phyloP scores from a whole-genome alignment of 768 basidiomycete species.

The Lactarius trivialis region DNA sequence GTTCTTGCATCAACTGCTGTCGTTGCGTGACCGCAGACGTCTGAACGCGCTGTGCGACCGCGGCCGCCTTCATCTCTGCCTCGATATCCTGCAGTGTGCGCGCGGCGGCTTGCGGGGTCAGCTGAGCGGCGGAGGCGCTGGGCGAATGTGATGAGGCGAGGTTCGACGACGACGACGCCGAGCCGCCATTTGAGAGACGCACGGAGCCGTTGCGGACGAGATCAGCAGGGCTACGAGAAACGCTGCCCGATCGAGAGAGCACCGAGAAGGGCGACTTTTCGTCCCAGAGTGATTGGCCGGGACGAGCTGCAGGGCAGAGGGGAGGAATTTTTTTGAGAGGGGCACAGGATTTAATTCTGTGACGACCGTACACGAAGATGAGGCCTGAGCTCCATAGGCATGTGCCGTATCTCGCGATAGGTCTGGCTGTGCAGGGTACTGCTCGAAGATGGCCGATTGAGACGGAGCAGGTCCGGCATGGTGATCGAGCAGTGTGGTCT shows the following conservation, averaged over 20 bases:
- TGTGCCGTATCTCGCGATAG: slow-evolving; percentile 4
- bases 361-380: slow-evolving; percentile 29
- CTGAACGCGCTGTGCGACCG: slow-evolving; percentile 29
- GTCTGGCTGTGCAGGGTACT: slow-evolving; percentile 2
- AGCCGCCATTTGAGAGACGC: slow-evolving; percentile 19
- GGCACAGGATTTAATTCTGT: slow-evolving; percentile 21
- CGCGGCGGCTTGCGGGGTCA: slow-evolving; percentile 25
- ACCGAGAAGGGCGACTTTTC: slow-evolving; percentile 72
- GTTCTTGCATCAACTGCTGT: slow-evolving; percentile 32
- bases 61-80: slow-evolving; percentile 68
- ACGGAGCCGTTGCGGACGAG: slow-evolving; percentile 25
- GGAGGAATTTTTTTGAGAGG: slow-evolving; percentile 28
- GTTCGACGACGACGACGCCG: slow-evolving; percentile 20
- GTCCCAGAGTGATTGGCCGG: slow-evolving; percentile 75
- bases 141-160: slow-evolving; percentile 13
- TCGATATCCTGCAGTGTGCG: slow-evolving; percentile 77
- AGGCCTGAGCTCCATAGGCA: slow-evolving; percentile 15
- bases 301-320: slow-evolving; percentile 38
- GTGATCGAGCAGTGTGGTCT: slow-evolving; percentile 31
- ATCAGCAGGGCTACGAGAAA: slow-evolving; percentile 25
- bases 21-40: slow-evolving; percentile 30
- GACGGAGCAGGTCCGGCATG: slow-evolving; percentile 12
- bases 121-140: slow-evolving; percentile 25
- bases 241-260: slow-evolving; percentile 38
- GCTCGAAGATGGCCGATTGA: slow-evolving; percentile 3